Percentiles rank a stretch among this genome's conserved stretches.
phyloP scores from a whole-genome alignment of 208 protist species.

The Trypanosoma brucei region DNA sequence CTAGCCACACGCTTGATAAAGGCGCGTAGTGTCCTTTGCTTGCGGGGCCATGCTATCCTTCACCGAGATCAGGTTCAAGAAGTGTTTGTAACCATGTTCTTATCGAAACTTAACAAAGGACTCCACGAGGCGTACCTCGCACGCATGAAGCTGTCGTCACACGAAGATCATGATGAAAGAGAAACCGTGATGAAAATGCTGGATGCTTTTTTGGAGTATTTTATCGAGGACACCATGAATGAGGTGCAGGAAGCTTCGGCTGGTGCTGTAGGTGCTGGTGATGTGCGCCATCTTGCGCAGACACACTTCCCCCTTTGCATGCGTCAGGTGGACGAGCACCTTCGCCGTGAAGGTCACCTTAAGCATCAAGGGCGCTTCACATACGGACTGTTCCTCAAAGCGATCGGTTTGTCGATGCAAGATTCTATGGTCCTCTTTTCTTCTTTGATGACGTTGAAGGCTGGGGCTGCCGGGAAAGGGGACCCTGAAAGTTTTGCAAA shows the following conservation, averaged over 20 bases:
- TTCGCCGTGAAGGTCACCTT: slow-evolving; percentile 79
- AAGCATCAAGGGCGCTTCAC: slow-evolving; percentile 89
- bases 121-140: slow-evolving; percentile 74
- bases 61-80: slow-evolving; percentile 78
- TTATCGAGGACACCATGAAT: slow-evolving; percentile 62
- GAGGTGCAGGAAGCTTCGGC: slow-evolving; percentile 46
- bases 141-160: slow-evolving; percentile 53
- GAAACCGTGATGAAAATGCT: slow-evolving; percentile 78
- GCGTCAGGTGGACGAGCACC: slow-evolving; percentile 76
- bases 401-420: slow-evolving; percentile 82
- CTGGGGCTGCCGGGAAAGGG: slow-evolving; percentile 36
- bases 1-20: slow-evolving; percentile 79
- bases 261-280: slow-evolving; percentile 54
- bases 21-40: slow-evolving; percentile 65
- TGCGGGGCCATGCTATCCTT: slow-evolving; percentile 64
- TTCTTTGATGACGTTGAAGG: slow-evolving; percentile 81
- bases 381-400: slow-evolving; percentile 89
- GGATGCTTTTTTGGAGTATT: slow-evolving; percentile 79
- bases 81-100: slow-evolving; percentile 80
- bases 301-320: slow-evolving; percentile 91
- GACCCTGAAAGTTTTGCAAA: slow-evolving; percentile 66
- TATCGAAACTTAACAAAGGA: slow-evolving; percentile 51
- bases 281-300: slow-evolving; percentile 74
- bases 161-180: slow-evolving; percentile 57
- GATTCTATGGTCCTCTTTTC: slow-evolving; percentile 83